Percentiles rank a stretch among this genome's conserved stretches.
Conservation (phyloP, 805 yeast species). For the Citeromyces matritensis region DNA sequence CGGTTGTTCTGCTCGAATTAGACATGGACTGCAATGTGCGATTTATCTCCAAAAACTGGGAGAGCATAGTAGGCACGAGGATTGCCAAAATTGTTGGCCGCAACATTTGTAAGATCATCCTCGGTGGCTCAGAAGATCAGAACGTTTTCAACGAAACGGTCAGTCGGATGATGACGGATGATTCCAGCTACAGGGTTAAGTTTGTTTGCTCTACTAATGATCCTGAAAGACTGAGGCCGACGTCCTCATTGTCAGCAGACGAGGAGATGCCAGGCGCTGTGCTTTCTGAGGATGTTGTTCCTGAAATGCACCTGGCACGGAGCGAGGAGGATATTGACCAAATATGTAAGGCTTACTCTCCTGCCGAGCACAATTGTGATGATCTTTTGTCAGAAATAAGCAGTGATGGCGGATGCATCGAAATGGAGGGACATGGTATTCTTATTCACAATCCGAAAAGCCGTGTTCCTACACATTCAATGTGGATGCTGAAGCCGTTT, state of each 20-base stretch:
- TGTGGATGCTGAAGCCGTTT: constrained; percentile 87
- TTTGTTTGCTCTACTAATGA: constrained; percentile 41
- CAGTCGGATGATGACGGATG: constrained; percentile 55
- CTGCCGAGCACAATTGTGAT: neutral
- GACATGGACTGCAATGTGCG: constrained; percentile 68
- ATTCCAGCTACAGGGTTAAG: constrained; percentile 63
- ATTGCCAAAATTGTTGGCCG: constrained; percentile 34
- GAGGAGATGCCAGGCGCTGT: neutral
- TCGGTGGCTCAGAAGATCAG: constrained; percentile 52
- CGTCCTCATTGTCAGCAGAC: constrained; percentile 6
- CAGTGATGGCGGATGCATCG: constrained; percentile 48
- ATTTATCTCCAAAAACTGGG: constrained; percentile 70
- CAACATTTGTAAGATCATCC: constrained; percentile 47
- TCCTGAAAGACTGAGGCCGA: constrained; percentile 1
- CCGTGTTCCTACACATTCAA: constrained; percentile 58
- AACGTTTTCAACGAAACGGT: constrained; percentile 57
- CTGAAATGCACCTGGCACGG: constrained; percentile 1
- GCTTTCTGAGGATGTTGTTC: neutral
- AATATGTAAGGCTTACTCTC: constrained; percentile 11
- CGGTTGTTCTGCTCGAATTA: constrained; percentile 72
- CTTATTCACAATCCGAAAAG: constrained; percentile 49
- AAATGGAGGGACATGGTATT: constrained; percentile 90
- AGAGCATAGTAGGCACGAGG: constrained; percentile 55
- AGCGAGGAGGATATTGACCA: constrained; percentile 10
- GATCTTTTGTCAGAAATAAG: constrained; percentile 16